Evolutionary conservation across 2,329 filamentous ascomycete species (phyloP), one percentile per base, ranked within the genome.

Genomic region (Chalaropsis ovoidea): DNA sequence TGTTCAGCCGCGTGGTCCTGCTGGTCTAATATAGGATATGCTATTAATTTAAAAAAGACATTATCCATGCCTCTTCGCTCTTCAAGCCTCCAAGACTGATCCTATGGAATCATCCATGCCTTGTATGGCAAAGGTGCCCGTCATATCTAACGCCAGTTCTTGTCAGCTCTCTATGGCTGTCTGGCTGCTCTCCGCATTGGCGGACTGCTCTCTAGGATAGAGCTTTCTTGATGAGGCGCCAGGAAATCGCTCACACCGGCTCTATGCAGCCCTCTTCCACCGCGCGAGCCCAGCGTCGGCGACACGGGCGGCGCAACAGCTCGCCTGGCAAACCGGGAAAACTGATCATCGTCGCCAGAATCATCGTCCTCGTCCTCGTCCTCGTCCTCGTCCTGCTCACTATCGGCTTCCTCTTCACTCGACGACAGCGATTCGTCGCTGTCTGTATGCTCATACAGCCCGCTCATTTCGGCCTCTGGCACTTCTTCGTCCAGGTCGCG

Each of bases 361-460:
- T 82, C 86, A 67, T 89, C 85, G 17, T 86, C 86, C 41, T 90
- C 88, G 42, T 90, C 86, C 67, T 89, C 85, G 17, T 86, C 86
- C 41, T 90, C 88, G 42, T 90, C 91, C 69, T 93, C 90, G 0
- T 75, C 71, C 1, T 77, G 74, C 10, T 72, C 72, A 7, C 72
- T 73, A 17, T 72, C 72, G 11, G 77, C 74, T 5, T 77, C 76
- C 27, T 76, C 75, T 61, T 76, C 76, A 68, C 79, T 81, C 71
- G 79, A 82, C 67, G 75, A 80, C 63, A 85, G 70, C 63, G 86
- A 85, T 8, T 80, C 86, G 69, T 90, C 87, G 1, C 86, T 87
- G 74, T 90, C 88, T 8, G 88, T 90, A 72, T 90, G 87, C 76
- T 91, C 87, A 76, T 90, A 90, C 70, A 83, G 82, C 31, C 79